Evolutionary conservation across 768 basidiomycete species (phyloP).

Genomic region (Pleurotus platypus): DNA sequence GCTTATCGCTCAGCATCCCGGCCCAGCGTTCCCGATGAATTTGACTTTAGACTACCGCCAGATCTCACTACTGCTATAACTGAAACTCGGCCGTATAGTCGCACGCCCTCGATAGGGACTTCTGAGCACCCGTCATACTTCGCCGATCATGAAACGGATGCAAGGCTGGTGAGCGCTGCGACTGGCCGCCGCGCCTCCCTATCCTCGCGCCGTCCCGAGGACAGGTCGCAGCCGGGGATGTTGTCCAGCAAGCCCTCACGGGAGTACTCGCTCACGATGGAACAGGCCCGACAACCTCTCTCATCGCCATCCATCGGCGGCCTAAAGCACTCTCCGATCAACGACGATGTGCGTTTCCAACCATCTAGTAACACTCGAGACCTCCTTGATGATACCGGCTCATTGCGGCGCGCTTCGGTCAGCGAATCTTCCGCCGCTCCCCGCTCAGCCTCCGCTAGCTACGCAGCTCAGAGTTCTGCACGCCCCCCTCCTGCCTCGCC

Average conservation of each 20-base stretch:
- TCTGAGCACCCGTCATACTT: not conserved
- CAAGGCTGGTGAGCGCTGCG: not conserved
- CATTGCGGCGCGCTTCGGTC: not conserved
- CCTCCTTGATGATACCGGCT: not conserved
- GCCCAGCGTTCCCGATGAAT: conserved; percentile 4
- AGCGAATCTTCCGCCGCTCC: not conserved
- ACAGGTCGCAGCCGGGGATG: not conserved
- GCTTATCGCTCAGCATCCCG: conserved; percentile 2
- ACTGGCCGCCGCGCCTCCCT: conserved; percentile 1
- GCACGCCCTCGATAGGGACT: conserved; percentile 1
- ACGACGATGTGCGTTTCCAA: not conserved
- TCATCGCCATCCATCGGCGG: not conserved
- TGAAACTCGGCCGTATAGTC: not conserved
- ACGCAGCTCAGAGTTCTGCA: not conserved
- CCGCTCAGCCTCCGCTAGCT: conserved; percentile 4
- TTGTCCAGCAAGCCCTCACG: not conserved
- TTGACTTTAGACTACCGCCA: conserved; percentile 3
- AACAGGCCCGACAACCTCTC: not conserved
- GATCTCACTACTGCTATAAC: not conserved
- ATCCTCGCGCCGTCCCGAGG: not conserved
- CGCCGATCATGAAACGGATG: conserved; percentile 6
- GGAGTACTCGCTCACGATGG: conserved; percentile 6
- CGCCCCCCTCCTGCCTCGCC: not conserved
- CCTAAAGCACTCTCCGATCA: not conserved
- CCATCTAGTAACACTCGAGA: not conserved